phyloP scores from a whole-genome alignment of 2,329 filamentous ascomycete genomes.

The Neocucurbitaria cava region DNA sequence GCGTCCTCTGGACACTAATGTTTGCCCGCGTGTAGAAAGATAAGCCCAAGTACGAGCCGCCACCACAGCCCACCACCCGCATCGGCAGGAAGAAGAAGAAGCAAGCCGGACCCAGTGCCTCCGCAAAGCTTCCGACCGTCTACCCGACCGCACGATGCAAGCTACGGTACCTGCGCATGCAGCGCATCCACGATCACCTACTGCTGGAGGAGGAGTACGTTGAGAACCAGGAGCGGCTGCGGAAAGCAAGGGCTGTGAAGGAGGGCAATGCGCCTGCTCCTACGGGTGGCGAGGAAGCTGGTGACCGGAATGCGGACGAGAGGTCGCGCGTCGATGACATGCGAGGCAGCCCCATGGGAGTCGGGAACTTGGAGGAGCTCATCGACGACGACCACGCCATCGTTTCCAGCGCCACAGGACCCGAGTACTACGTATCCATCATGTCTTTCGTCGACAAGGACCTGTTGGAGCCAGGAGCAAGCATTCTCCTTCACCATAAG shows the following conservation, averaged over 20 bases:
- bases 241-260: constrained; percentile 79
- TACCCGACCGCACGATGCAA: constrained; percentile 98
- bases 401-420: constrained; percentile 94
- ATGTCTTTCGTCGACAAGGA: constrained; percentile 99
- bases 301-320: constrained; percentile 93
- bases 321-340: constrained; percentile 95
- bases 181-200: constrained; percentile 96
- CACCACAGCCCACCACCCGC: constrained; percentile 93
- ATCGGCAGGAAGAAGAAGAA: constrained; percentile 99
- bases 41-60: constrained; percentile 99
- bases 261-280: constrained; percentile 63
- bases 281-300: constrained; percentile 72
- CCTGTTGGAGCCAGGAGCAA: constrained; percentile 92
- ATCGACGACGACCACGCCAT: constrained; percentile 99
- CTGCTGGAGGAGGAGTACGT: constrained; percentile 98
- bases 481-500: constrained; percentile 95
- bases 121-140: constrained; percentile 91
- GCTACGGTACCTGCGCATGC: constrained; percentile 95
- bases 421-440: constrained; percentile 99
- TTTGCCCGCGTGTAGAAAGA: constrained; percentile 73
- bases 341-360: constrained; percentile 97
- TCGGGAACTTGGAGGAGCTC: constrained; percentile 96
- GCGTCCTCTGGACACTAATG: constrained; percentile 21
- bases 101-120: constrained; percentile 88
- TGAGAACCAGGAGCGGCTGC: constrained; percentile 95